Evolutionary conservation across 1,139 yeast species (phyloP), one percentile per base, ranked within the genome.

Genomic region (Insectozyma bohioensis): DNA sequence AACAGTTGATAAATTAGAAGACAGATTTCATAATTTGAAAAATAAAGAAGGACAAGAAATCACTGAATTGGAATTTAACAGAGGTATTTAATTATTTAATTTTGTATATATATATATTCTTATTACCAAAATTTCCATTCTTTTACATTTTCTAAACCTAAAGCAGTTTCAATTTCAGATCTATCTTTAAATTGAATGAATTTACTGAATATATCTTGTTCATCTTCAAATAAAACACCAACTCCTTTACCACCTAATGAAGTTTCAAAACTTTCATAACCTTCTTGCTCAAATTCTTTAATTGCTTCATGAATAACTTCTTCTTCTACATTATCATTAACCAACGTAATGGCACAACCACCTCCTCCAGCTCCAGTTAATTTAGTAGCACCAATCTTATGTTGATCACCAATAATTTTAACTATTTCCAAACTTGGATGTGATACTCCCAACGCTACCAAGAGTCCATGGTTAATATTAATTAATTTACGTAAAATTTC

Each of bases 281-380:
- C 86, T 33, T 70, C 66, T 2, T 52, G 44, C n/a, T 55, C 53
- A 34, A 61, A 66, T 36, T 63, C 61, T 8, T 72, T 46, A 9
- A 61, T 59, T 1, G 68, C 69, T 6, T 58, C 59, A 12, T 54
- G 51, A 9, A 71, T 46, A 1, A 37, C 44, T 2, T 41, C 49
- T 26, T 55, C 63, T 1, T 56, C 52, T 3, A 63, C 65, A 8
- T 67, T 69, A 31, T 76, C 81, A 31, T 77, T 67, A 9, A 90
- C 69, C 33, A 92, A 63, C 0, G 97, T 92, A 36, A 94, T 83
- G 12, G 97, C 95, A 64, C 99, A 92, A 1, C 99, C 99, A 28
- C 99, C 99, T 12, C 98, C 98, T 16, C 99, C 99, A 0, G 98
- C 98, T 26, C 99, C 99, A 0, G 98, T 92, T 40, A 92, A 71